Evolutionary conservation across 257 asterid species (phyloP).

Genomic region (Lavandula angustifolia): DNA sequence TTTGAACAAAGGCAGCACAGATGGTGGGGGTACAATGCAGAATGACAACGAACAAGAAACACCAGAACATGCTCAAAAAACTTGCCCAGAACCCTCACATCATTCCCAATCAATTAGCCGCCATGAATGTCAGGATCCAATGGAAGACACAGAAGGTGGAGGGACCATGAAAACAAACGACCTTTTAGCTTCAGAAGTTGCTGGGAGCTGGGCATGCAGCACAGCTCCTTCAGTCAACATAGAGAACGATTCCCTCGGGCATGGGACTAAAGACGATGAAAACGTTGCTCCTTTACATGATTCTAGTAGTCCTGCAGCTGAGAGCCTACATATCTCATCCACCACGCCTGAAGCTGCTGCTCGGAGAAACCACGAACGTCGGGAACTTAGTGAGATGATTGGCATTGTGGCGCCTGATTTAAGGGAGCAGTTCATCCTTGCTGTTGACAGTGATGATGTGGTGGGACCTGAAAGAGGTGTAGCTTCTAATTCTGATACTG

Average conservation of each 20-base stretch:
- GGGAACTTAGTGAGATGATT: conserved; percentile 72
- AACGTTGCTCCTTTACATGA: conserved; percentile 45
- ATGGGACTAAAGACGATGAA: conserved; percentile 31
- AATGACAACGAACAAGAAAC: conserved; percentile 44
- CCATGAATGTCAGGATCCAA: conserved; percentile 23
- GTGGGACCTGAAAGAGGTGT: conserved; percentile 47
- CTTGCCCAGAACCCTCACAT: conserved; percentile 22
- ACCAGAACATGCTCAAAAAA: conserved; percentile 32
- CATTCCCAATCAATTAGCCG: conserved; percentile 34
- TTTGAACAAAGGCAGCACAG: conserved; percentile 38
- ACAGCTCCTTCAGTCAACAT: conserved; percentile 84
- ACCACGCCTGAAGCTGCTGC: conserved; percentile 43
- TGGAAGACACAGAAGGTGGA: conserved; percentile 69
- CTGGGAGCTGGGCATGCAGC: conserved; percentile 94
- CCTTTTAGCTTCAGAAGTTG: conserved; percentile 85
- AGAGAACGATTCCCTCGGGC: conserved; percentile 59
- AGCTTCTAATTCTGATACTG: conserved; percentile 60
- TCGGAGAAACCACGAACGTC: conserved; percentile 48
- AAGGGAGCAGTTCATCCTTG: conserved; percentile 64
- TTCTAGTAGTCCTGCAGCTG: conserved; percentile 61
- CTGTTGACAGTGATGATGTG: conserved; percentile 44
- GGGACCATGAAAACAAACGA: conserved; percentile 66
- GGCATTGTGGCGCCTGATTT: conserved; percentile 73
- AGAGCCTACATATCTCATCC: conserved; percentile 54
- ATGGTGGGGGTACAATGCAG: conserved; percentile 50